Evolutionary conservation across 768 basidiomycete genomes (phyloP), one percentile per base, ranked within the genome.

Genomic region (Phaeolepiota aurea): DNA sequence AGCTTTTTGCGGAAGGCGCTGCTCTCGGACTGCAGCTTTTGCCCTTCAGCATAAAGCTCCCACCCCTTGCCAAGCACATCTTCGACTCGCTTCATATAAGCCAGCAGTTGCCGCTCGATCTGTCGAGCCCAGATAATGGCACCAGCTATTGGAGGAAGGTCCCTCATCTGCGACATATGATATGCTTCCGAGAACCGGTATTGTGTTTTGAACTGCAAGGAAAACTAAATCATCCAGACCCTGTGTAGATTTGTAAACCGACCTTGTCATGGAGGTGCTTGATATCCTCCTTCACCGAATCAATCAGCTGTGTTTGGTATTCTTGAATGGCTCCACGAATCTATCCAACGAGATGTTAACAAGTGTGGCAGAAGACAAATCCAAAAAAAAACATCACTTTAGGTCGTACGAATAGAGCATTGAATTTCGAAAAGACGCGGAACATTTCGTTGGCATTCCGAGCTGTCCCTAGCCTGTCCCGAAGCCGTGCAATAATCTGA

Each of bases 401-500:
- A 5, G 91, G 93, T 44, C 94, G 71, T 23, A 98, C 93, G 55
- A 98, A 96, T 23, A 98, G 63, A 0, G 92, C 88, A 57, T 99
- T 98, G 70, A 97, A 98, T 62, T 94, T 94, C 13, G 90, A 93
- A 62, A 99, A 98, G 33, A 98, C 94, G 38, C 94, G 76, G 65
- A 99, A 98, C 96, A 98, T 99, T 65, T 98, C 96, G 58, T 96
- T 94, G 12, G 96, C 94, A 58, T 97, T 99, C 21, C 92, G 69
- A 16, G 96, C 96, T 12, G 91, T 94, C 11, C 91, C 96, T 9
- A 98, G 71, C 44, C 89, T 73, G 61, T 97, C 94, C 18, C 94
- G 74, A 35, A 99, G 61, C 22, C 89, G 73, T 12, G 94, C 86
- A 58, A 98, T 98, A 55, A 98, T 98, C 59, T 97, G 94, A 63